Base-by-base conservation (phyloP, 1,139 yeast genomes). In the Geotrichum citri-aurantii region DNA sequence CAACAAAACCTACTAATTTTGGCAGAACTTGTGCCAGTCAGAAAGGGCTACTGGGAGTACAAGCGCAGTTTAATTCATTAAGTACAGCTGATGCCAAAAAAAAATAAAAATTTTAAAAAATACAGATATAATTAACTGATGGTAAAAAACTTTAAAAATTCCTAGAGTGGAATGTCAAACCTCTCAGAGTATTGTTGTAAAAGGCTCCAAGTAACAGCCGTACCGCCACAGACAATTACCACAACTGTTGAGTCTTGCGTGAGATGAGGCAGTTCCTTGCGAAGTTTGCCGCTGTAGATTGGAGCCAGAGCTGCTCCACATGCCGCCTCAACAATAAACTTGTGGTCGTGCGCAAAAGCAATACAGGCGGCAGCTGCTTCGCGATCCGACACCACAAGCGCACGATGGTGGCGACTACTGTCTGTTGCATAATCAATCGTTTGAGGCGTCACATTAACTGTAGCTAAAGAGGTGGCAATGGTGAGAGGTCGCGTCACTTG, bases 251-350 rank as follows among this genome's bases (percentile, higher is more conserved):
- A 66, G 51, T 65, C 64, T 12, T 60, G 61, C 46, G 57, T 61
- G 19, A 70, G 61, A 47, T 63, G 61, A 1, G 71, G 72, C 44
- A 70, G 56, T 3, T 62, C 57, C 12, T 65, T 63, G 26, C 59
- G 59, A 52, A 71, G 59, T 37, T 62, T 59, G 46, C 65, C 65
- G 29, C 64, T 71, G 66, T 81, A 81, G 3, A 81, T 77, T 14
- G 83, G 75, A 29, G 85, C 80, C 27, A 85, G 66, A 0, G 90
- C 81, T 1, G 88, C 88, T 10, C 91, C 91, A 71, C 92, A 86
- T 1, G 91, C 90, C 0, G 91, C 89, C 65, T 86, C 92, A 0
- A 84, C 81, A 10, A 84, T 73, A 55, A 81, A 74, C 51, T 78
- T 78, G 64, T 77, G 81, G 52, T 77, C 80, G 23, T 78, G 73